phyloP scores from a whole-genome alignment of 2,329 filamentous ascomycete species.

The Calycina marina region DNA sequence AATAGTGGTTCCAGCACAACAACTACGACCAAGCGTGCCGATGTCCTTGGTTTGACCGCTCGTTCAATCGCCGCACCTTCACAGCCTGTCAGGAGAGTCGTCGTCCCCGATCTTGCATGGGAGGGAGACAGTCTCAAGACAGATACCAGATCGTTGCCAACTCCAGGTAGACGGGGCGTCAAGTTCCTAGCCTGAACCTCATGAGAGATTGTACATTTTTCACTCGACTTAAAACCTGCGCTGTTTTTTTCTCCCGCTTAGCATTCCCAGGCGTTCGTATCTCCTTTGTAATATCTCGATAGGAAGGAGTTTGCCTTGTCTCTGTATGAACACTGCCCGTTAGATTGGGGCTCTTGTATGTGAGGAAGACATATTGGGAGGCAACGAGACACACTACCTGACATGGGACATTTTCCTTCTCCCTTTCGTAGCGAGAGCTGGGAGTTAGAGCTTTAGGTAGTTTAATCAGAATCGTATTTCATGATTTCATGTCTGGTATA shows the following conservation, averaged over 20 bases:
- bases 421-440: slow-evolving; percentile 1
- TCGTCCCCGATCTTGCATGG: slow-evolving; percentile 7
- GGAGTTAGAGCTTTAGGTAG: neutral
- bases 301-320: neutral
- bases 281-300: neutral
- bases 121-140: neutral
- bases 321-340: neutral
- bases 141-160: neutral
- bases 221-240: neutral
- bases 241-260: neutral
- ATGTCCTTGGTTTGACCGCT: slow-evolving; percentile 6
- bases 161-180: neutral
- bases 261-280: neutral
- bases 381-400: too few relatives aligned
- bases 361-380: neutral
- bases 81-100: slow-evolving; percentile 4
- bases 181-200: neutral
- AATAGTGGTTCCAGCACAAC: slow-evolving; percentile 10
- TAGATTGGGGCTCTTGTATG: neutral
- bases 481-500: too few relatives aligned
- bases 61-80: slow-evolving; percentile 6
- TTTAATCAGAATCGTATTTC: neutral
- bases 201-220: neutral
- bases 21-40: slow-evolving; percentile 11
- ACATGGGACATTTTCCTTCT: neutral